Conservation (phyloP, 495 filamentous ascomycete genomes). For the Penicillium coprophilum region DNA sequence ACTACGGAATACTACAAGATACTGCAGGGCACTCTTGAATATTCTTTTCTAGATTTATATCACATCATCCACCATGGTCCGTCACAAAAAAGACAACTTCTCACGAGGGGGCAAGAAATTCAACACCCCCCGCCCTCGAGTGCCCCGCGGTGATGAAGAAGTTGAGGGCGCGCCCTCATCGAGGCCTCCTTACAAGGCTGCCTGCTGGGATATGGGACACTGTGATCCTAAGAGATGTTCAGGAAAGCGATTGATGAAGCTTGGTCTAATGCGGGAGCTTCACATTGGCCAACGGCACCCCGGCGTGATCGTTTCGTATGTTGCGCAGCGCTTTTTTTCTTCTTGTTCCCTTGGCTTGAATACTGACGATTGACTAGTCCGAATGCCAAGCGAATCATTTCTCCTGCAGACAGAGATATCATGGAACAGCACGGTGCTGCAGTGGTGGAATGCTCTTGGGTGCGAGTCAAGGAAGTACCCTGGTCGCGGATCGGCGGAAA, state of each 20-base stretch:
- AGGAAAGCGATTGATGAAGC: slow-evolving; percentile 86
- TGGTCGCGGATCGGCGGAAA: slow-evolving; percentile 92
- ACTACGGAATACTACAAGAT: neutral
- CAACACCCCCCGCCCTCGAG: slow-evolving; percentile 50
- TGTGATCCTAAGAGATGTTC: slow-evolving; percentile 98
- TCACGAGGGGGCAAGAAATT: slow-evolving; percentile 66
- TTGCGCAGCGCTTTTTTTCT: slow-evolving; percentile 14
- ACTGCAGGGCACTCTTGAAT: neutral
- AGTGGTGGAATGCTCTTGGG: slow-evolving; percentile 97
- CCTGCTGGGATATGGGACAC: slow-evolving; percentile 96
- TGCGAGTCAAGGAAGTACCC: slow-evolving; percentile 84
- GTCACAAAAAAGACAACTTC: slow-evolving; percentile 91
- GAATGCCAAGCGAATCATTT: slow-evolving; percentile 82
- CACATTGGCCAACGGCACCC: slow-evolving; percentile 85
- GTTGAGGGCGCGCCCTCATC: slow-evolving; percentile 30
- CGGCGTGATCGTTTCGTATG: slow-evolving; percentile 84
- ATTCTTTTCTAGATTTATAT: neutral
- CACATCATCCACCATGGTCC: slow-evolving; percentile 60
- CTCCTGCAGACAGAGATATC: slow-evolving; percentile 74
- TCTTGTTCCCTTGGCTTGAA: neutral
- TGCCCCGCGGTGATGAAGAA: slow-evolving; percentile 43
- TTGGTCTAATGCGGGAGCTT: slow-evolving; percentile 91
- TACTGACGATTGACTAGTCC: slow-evolving; percentile 51
- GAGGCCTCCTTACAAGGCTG: slow-evolving; percentile 77
- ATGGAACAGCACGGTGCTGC: slow-evolving; percentile 89